A percentile compares a stretch with the other conserved stretches of the same genome.
These are phyloP conservation scores for Penicillium sp. DNA, from an alignment of 2,329 filamentous ascomycete genomes.

Conservation along the genomic window DNA sequence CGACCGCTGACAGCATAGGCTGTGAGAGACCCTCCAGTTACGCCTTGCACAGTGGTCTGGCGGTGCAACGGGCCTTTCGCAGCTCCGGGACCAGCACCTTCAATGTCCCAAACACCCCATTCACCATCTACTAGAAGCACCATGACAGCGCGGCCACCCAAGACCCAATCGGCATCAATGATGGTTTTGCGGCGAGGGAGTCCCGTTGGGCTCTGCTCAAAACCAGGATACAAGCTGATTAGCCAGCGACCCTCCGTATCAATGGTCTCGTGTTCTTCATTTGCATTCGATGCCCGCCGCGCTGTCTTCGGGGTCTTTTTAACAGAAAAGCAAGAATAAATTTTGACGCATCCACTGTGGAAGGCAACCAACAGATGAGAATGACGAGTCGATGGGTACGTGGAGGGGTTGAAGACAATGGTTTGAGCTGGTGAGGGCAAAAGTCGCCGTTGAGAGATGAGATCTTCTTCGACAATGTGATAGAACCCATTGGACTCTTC, in stretches of 20 bases:
- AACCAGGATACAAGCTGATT: constrained; percentile 45
- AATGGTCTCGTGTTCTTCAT: constrained; percentile 32
- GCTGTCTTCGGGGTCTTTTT: constrained; percentile 26
- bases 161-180: constrained; percentile 48
- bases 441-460: constrained; percentile 48
- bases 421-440: constrained; percentile 53
- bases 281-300: constrained; percentile 31
- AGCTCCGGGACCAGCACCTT: constrained; percentile 45
- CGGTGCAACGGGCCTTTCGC: constrained; percentile 41
- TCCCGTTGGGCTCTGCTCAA: constrained; percentile 33
- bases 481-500: constrained; percentile 25
- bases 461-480: constrained; percentile 35
- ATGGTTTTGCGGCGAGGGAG: constrained; percentile 42
- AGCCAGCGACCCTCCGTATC: constrained; percentile 45
- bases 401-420: constrained; percentile 56
- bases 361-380: constrained; percentile 58
- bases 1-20: constrained; percentile 45
- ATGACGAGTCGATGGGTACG: constrained; percentile 55
- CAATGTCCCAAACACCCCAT: constrained; percentile 53
- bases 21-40: constrained; percentile 42
- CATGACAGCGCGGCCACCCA: constrained; percentile 47
- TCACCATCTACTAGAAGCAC: constrained; percentile 48
- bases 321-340: constrained; percentile 56
- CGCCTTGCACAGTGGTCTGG: constrained; percentile 40
- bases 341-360: constrained; percentile 55